Base-by-base conservation (phyloP, 2,329 filamentous ascomycete genomes). In the Teratosphaeria zuluensis region DNA sequence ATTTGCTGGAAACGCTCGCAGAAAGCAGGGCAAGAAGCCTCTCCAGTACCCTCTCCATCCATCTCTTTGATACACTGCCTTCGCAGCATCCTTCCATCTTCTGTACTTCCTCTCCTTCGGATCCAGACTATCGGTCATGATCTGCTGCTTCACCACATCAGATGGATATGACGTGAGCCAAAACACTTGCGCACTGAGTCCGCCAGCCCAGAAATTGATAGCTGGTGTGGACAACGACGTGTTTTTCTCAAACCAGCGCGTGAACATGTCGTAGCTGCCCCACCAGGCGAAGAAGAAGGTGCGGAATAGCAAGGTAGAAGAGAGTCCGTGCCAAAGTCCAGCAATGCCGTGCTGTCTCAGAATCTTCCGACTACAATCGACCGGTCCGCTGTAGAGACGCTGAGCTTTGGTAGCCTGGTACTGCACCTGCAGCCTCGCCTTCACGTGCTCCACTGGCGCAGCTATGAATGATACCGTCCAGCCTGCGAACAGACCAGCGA, bases 201-300 rank as follows among this genome's bases (percentile, higher is more conserved):
- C 94, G 3, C 94, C 94, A 0, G 94, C 92, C 92, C 92, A 97
- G 77, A 99, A 99, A 72, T 97, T 97, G 69, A 97, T 81, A 1
- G 86, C 86, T 0, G 94, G 90, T 0, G 84, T 84, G 57, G 88
- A 88, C 57, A 96, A 76, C 12, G 66, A 74, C 2, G 92, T 96
- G 66, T 84, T 78, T 19, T 82, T 74, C 57, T 82, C 78, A 70
- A 97, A 77, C 60, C 80, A 76, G 24, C 84, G 80, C 4, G 89
- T 89, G 65, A 97, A 81, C 32, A 96, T 66, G 68, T 96, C 92
- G 77, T 99, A 99, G 42, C 85, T 88, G n/a, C 86, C 86, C 94
- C 94, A 99, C 92, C 92, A 97, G 78, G 87, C 94, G 81, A 96
- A 96, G 80, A 99, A 99, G 77, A 92, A 95, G 14, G 85, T 84